Base-by-base conservation (phyloP, 192 early-diverging fungal species). In the Borealophlyctis nickersoniae region DNA sequence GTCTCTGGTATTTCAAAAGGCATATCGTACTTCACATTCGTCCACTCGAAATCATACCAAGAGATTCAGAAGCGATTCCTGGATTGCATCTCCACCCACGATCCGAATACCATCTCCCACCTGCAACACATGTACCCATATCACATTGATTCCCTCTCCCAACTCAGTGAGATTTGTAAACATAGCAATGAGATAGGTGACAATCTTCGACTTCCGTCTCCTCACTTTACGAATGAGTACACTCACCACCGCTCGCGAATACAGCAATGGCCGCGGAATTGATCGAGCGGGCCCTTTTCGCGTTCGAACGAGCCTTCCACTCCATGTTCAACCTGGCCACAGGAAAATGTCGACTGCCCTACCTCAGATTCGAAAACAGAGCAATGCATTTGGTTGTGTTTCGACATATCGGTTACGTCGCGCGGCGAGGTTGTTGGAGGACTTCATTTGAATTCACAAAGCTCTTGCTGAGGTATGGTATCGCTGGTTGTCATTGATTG, bases 371-470 rank as follows among this genome's bases (percentile, higher is more conserved):
- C 31, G 91, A 94, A 76, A 95, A 93, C 70, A 78, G 92, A 56
- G 82, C 66, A 11, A 51, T 71, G 27, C 62, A 52, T 62, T 54
- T 94, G 60, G 92, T 89, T 0, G 58, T 97, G 27, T 90, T 89
- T 65, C 78, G 91, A 13, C 92, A 97, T 36, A 86, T 95, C 53
- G 86, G 88, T 70, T 93, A 88, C 65, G 66, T 94, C 64, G 81
- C 87, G 26, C 79, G 92, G n/a, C 79, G 89, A 52, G 93, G 95
- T 14, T 95, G 93, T 73, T 97, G 95, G 95, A 73, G 91, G 36
- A 97, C 95, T 24, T 86, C 89, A 23, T 88, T 94, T 64, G 95
- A 95, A 74, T 88, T 93, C 53, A 85, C 90, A 54, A 97, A 91
- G 75, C 73, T 90, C 11, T 75, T 91, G 35, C 67, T 83, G 61